Base-by-base conservation (phyloP, 2,329 filamentous ascomycete species). In the Lachnellula subtilissima region DNA sequence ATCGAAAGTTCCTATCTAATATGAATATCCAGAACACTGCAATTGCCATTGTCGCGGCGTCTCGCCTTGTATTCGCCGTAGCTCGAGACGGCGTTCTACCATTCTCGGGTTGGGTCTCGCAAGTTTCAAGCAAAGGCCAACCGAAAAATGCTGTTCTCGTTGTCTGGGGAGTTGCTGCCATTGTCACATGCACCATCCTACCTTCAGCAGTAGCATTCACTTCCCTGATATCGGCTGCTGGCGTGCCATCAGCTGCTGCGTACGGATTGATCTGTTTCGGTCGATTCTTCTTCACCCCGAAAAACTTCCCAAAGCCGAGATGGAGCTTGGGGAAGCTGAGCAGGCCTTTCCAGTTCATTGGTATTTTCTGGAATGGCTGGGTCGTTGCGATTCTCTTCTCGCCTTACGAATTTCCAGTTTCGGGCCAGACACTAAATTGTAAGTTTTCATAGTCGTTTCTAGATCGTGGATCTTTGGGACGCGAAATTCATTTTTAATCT, bases 31-130 rank as follows among this genome's bases (percentile, higher is more conserved):
- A 75, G 78, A 84, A 84, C 66, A 83, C 81, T 1, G 81, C 80
- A 0, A 80, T 84, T 54, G 79, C 81, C 19, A 77, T 83, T 46
- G 75, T 83, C 12, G 82, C 81, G 7, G 79, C 79, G 14, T 84
- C 81, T 4, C 77, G 82, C n/a, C 74, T 84, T 2, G 80, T 85
- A 58, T 84, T 83, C 66, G 81, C 81, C 48, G 79, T 84, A 1
- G 81, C 81, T 19, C 74, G 81, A 37, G 82, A 85, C 59, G 82
- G 81, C 28, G 81, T 84, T 22, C 73, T 84, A 2, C 81, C 81
- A 0, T 84, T 78, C 70, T 83, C 80, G 1, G 62, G 73, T 48
- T 84, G 81, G 81, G 81, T 84, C 17, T 78, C 80, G 6, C 66
- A 72, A 22, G 80, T 84, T 2, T 73, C 72, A 2, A 69, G 74